These are phyloP conservation scores for Cystoderma amianthinum DNA, from an alignment of 768 basidiomycete genomes.

Conservation along the genomic window DNA sequence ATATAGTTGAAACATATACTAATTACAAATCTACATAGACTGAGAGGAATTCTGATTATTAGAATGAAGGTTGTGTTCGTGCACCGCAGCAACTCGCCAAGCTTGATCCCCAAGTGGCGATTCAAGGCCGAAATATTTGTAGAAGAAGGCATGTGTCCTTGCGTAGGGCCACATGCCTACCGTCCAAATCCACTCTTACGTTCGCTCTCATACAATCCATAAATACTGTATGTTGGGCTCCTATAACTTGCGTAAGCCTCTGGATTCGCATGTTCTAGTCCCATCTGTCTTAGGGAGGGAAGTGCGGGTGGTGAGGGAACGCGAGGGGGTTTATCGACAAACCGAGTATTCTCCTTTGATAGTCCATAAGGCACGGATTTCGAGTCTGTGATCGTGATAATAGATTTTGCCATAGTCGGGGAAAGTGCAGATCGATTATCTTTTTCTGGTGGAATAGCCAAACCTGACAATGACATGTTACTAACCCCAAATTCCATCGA, in stretches of 20 bases:
- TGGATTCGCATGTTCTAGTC: constrained; percentile 52
- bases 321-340: constrained; percentile 61
- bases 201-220: constrained; percentile 62
- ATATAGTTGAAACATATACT: no score
- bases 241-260: constrained; percentile 61
- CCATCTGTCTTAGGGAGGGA: constrained; percentile 76
- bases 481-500: constrained; percentile 46
- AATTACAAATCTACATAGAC: no score
- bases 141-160: no score
- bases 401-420: no score
- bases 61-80: no score
- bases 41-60: no score
- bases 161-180: no score
- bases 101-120: no score
- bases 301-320: constrained; percentile 76
- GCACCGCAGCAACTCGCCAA: no score
- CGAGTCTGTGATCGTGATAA: constrained; percentile 1
- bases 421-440: no score
- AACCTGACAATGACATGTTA: constrained; percentile 20
- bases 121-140: no score
- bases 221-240: constrained; percentile 81
- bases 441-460: constrained; percentile 8
- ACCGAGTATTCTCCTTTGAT: constrained; percentile 13
- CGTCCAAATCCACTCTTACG: constrained; percentile 37
- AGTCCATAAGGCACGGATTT: neutral